These are phyloP conservation scores for Botryosphaeria dothidea DNA, from an alignment of 2,329 filamentous ascomycete species.

Conservation along the genomic window DNA sequence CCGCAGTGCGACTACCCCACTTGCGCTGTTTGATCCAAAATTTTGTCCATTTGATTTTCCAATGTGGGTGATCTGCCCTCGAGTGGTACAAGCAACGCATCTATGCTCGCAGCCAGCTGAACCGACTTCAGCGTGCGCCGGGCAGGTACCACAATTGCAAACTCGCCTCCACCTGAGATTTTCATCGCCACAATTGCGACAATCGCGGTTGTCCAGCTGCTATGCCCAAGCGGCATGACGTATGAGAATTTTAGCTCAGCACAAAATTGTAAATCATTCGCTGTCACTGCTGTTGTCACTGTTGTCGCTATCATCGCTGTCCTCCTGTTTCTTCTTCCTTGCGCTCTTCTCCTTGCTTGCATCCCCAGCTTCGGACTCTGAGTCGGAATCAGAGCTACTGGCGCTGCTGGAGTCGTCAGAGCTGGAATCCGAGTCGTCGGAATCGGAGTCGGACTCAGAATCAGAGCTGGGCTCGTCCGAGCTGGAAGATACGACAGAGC, in stretches of 20 bases:
- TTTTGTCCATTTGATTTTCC: neutral
- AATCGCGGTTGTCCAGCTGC: neutral
- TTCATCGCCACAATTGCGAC: neutral
- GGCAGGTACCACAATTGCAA: neutral
- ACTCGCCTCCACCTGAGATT: neutral
- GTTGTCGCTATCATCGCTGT: conserved; percentile 11
- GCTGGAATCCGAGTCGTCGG: conserved; percentile 14
- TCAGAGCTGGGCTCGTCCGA: conserved; percentile 12
- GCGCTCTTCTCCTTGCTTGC: neutral
- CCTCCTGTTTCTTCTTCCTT: conserved; percentile 5
- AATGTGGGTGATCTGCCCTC: neutral
- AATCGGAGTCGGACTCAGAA: conserved; percentile 15
- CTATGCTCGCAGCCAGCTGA: neutral
- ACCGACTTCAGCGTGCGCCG: neutral
- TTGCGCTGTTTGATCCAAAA: neutral
- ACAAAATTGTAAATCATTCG: neutral
- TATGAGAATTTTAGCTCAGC: neutral
- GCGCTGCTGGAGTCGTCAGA: conserved; percentile 1
- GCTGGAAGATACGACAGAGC: conserved; percentile 15
- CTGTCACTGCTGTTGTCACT: conserved; percentile 20
- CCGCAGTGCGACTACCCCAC: neutral
- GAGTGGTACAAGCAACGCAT: neutral
- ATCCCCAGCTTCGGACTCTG: neutral
- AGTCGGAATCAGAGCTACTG: neutral
- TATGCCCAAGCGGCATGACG: too few species aligned